Evolutionary conservation across 768 basidiomycete genomes (phyloP), one percentile per base, ranked within the genome.

Genomic region (Strobilomyces confusus): DNA sequence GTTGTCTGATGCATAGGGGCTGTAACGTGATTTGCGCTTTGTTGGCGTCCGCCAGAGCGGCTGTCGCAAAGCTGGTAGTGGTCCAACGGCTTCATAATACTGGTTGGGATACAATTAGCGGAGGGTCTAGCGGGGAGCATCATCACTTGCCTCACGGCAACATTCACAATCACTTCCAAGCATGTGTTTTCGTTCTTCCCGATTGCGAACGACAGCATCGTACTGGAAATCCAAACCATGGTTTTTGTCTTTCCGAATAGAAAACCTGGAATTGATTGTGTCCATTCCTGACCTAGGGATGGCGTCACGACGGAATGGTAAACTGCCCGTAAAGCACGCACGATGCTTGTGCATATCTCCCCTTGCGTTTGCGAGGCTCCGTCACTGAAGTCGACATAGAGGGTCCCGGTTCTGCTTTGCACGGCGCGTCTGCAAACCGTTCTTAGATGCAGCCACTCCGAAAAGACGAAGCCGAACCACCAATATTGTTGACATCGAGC

Each of bases 61-160:
- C 11, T 79, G 78, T 57, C 83, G 78, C 9, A 85, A 77, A 25
- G 81, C 78, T 1, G 90, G 89, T 5, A 92, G 74, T 5, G 86
- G 82, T 0, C 87, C 89, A 14, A 95, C 72, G 0, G 81, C 84
- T 53, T 83, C 78, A 64, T 94, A 92, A 61, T 92, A 94, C 92
- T 93, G 44, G 49, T 30, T 50, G 36, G 26, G 32, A 36, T 26
- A 54, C 32, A 20, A 36, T 58, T 22, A 19, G 32, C 4, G 12
- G 32, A 20, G 29, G 8, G 25, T 30, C 23, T 23, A 34, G 23
- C 33, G 6, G 15, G 26, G 20, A 26, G 26, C 20, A 32, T 40
- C 33, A 20, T 37, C 40, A 70, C 80, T 53, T 62, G 91, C 92
- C 45, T 84, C 86, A 37, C 75, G 80, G 66, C 93, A 95, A 54